Base-by-base conservation (phyloP, 2,329 filamentous ascomycete species). In the Lasiodiplodia citricola region DNA sequence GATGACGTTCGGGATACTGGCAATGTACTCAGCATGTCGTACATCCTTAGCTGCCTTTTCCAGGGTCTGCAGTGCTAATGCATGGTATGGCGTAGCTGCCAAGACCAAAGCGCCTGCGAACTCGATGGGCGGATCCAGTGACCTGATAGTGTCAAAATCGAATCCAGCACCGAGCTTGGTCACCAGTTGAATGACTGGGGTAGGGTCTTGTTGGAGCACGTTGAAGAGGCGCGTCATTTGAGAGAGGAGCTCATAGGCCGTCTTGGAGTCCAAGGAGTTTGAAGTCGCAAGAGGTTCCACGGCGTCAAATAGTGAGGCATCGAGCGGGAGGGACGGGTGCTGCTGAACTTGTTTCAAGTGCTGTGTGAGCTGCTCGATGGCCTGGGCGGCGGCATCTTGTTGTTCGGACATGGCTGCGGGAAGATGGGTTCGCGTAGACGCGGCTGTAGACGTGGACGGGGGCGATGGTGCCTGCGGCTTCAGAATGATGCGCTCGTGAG, bases 1-100 rank as follows among this genome's bases (percentile, higher is more conserved):
- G 7, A 90, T 83, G 4, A 88, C 80, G n/a, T 83, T 82, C 8
- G 86, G 83, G 70, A 86, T 83, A 18, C 84, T 85, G 16, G 87
- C 88, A 37, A 90, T 82, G 58, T 85, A 85, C 23, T 87, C 87
- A 25, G 87, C 86, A 79, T 90, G 86, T 55, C 82, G 83, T 6
- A 83, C 79, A 47, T 79, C 81, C 16, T 77, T 72, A 10, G 84
- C 82, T 3, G 88, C 88, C 73, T 90, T 90, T 44, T 81, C 80
- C 51, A 91, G 77, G 44, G 90, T 75, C 1, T 83, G 82, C 10
- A 90, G 79, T 62, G 86, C 85, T 25, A 90, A 78, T 6, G 83
- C 75, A 71, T 90, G 88, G 74, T 89, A 85, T 0, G 87, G 78
- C 4, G 70, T 72, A 3, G 84, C 77, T 73, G 81, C 73, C 71